These are phyloP conservation scores for Ascoidea asiatica DNA, from an alignment of 805 yeast species.

Conservation along the genomic window DNA sequence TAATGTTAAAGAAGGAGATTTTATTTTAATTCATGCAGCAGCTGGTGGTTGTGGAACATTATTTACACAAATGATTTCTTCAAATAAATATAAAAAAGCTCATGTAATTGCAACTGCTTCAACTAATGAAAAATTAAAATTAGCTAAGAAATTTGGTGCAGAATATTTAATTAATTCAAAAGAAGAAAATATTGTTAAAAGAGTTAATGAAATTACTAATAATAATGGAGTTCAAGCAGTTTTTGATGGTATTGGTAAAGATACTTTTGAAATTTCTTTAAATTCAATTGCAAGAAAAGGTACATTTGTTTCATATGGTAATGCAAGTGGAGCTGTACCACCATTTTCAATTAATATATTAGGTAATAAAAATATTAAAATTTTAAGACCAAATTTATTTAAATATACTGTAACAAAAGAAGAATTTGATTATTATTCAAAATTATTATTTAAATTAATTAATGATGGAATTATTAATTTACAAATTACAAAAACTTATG, in stretches of 20 bases:
- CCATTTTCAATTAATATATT: conserved; percentile 43
- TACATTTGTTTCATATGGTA: conserved; percentile 65
- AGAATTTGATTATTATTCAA: conserved; percentile 40
- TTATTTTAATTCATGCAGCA: conserved; percentile 74
- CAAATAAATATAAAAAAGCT: conserved; percentile 41
- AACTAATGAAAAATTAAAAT: conserved; percentile 49
- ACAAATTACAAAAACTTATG: conserved; percentile 38
- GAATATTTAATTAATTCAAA: conserved; percentile 46
- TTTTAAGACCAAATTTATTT: conserved; percentile 50
- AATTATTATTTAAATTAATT: conserved; percentile 26
- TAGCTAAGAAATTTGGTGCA: conserved; percentile 67
- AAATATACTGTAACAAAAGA: conserved; percentile 40
- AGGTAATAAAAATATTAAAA: conserved; percentile 46
- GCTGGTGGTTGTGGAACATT: conserved; percentile 90
- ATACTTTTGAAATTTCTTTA: conserved; percentile 53
- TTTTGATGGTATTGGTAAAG: conserved; percentile 71
- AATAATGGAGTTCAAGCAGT: conserved; percentile 58
- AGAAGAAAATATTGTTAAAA: conserved; percentile 40
- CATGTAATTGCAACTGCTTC: conserved; percentile 80
- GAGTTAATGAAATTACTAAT: conserved; percentile 44
- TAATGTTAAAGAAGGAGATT: conserved; percentile 54
- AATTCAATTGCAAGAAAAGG: conserved; percentile 57
- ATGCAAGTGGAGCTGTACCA: conserved; percentile 74
- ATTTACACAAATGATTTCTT: conserved; percentile 44
- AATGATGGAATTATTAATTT: conserved; percentile 35